phyloP scores from a whole-genome alignment of 225 moss, liverwort and hornwort genomes.

The Sphagnum contortum region DNA sequence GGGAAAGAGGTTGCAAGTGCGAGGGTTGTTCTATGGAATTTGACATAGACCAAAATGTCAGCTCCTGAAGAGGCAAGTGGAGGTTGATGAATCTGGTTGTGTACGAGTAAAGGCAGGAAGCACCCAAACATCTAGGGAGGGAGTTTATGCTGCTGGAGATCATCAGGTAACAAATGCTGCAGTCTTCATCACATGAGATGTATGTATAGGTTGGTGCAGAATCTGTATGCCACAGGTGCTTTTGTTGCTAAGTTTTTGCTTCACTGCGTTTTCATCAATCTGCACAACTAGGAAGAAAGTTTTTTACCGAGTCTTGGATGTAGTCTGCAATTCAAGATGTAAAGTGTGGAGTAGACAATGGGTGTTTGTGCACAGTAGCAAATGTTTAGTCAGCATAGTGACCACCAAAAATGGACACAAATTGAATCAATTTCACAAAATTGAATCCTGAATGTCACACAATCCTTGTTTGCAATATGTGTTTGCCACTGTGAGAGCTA shows the following conservation, averaged over 20 bases:
- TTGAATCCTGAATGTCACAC: constrained; percentile 2
- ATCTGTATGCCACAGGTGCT: neutral
- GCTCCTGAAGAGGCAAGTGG: constrained; percentile 73
- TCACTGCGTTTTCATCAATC: too few species aligned
- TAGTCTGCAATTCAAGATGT: too few species aligned
- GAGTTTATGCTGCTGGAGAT: constrained; percentile 93
- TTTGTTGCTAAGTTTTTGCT: too few species aligned
- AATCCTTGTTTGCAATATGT: neutral
- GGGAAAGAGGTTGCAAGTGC: constrained; percentile 47
- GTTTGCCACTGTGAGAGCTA: neutral
- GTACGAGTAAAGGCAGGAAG: constrained; percentile 75
- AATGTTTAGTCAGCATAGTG: too few species aligned
- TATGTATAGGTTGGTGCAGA: neutral
- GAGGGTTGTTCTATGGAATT: constrained; percentile 93
- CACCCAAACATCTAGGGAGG: constrained; percentile 75
- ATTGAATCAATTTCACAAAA: constrained; percentile 1
- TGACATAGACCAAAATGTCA: constrained; percentile 82
- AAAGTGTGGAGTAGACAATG: too few species aligned
- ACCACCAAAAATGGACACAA: too few species aligned
- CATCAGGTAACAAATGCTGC: constrained; percentile 49
- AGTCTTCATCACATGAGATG: too few species aligned
- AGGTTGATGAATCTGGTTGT: constrained; percentile 85
- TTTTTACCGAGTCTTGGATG: too few species aligned
- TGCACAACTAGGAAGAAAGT: too few species aligned
- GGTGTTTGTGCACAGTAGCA: too few species aligned